phyloP scores from a whole-genome alignment of 768 basidiomycete species.

The Mycena albidolilacea region DNA sequence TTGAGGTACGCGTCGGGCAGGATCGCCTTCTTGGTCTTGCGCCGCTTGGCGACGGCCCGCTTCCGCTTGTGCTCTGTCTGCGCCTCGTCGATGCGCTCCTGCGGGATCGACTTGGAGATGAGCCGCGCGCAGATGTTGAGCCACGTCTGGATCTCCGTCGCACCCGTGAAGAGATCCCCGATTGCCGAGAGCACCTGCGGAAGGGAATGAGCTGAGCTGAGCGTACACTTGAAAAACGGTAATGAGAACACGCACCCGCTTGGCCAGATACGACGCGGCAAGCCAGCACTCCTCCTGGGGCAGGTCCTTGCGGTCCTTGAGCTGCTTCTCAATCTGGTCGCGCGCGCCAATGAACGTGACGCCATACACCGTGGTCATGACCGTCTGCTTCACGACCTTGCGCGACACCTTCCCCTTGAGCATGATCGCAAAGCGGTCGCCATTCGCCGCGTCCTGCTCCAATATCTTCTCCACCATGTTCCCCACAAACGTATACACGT shows the following conservation, averaged over 20 bases:
- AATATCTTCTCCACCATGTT: conserved; percentile 85
- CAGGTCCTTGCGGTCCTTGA: conserved; percentile 82
- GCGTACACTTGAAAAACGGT: background rate
- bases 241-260: conserved; percentile 61
- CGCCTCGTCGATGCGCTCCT: conserved; percentile 70
- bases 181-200: conserved; percentile 81
- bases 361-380: conserved; percentile 99
- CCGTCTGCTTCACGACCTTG: conserved; percentile 98
- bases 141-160: conserved; percentile 93
- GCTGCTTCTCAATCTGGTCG: conserved; percentile 93
- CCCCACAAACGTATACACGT: conserved; percentile 95
- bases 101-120: conserved; percentile 89
- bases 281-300: conserved; percentile 80
- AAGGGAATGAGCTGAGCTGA: conserved; percentile 17
- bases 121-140: conserved; percentile 86
- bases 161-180: conserved; percentile 94
- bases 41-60: conserved; percentile 26
- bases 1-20: conserved; percentile 60
- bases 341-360: conserved; percentile 96
- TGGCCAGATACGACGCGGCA: conserved; percentile 85
- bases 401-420: conserved; percentile 86
- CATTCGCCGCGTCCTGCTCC: conserved; percentile 66
- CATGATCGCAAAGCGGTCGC: conserved; percentile 68
- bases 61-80: conserved; percentile 45
- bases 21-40: conserved; percentile 26